These are phyloP conservation scores for Vachellia collinsii DNA, from an alignment of 306 rosid species.

Conservation along the genomic window DNA sequence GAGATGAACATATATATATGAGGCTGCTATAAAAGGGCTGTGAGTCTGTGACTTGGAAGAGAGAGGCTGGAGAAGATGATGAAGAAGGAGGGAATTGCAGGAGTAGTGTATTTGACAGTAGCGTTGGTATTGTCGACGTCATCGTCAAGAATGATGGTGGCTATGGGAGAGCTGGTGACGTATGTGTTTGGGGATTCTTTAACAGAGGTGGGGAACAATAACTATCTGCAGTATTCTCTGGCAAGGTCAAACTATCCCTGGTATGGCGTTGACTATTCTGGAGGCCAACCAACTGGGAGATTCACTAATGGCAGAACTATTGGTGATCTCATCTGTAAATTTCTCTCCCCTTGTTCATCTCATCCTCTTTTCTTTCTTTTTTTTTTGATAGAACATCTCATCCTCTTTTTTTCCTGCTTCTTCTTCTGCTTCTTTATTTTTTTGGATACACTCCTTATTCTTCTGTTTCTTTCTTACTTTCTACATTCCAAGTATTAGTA, in stretches of 20 bases:
- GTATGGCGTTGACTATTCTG: constrained; percentile 80
- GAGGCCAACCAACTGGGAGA: constrained; percentile 81
- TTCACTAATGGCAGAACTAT: constrained; percentile 90
- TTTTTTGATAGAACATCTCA: background rate
- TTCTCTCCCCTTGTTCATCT: background rate
- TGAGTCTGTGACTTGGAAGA: background rate
- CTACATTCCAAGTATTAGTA: background rate
- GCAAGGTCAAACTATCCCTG: constrained; percentile 80
- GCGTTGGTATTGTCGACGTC: constrained; percentile 29
- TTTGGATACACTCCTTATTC: background rate
- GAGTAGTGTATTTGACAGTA: constrained; percentile 35
- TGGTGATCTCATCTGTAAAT: constrained; percentile 85
- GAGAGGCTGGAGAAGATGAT: background rate
- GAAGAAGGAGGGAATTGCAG: constrained; percentile 29
- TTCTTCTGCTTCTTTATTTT: background rate
- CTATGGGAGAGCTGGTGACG: constrained; percentile 38
- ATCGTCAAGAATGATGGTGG: background rate
- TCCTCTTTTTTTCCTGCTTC: too few species aligned
- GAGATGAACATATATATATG: background rate
- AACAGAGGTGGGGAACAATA: constrained; percentile 90
- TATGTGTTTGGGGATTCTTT: constrained; percentile 79
- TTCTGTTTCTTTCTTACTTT: background rate
- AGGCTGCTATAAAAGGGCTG: constrained; percentile 42
- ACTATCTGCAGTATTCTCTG: constrained; percentile 67
- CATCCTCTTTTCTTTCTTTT: background rate